phyloP scores from a whole-genome alignment of 768 basidiomycete species.

The Pleurotus eryngii region DNA sequence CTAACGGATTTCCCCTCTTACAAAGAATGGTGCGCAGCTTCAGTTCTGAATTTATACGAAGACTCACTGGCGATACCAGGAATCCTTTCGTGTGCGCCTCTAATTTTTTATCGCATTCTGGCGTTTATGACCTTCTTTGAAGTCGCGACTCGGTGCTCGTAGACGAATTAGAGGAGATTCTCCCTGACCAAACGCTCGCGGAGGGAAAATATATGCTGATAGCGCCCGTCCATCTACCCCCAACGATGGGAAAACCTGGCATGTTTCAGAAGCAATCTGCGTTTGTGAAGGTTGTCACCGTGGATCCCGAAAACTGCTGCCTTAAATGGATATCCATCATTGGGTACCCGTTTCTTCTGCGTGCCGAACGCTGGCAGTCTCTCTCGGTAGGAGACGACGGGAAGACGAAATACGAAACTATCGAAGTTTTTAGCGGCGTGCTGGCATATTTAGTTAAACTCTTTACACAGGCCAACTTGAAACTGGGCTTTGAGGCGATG shows the following conservation, averaged over 20 bases:
- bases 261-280: conserved; percentile 34
- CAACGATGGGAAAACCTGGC: conserved; percentile 45
- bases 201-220: conserved; percentile 49
- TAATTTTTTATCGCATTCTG: conserved; percentile 1
- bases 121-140: not conserved
- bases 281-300: conserved; percentile 35
- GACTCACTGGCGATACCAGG: conserved; percentile 31
- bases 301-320: conserved; percentile 54
- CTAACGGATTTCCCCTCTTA: conserved; percentile 62
- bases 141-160: conserved; percentile 51
- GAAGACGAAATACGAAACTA: conserved; percentile 60
- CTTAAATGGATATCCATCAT: conserved; percentile 51
- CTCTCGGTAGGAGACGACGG: conserved; percentile 49
- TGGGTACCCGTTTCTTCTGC: conserved; percentile 45
- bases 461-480: conserved; percentile 40
- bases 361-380: conserved; percentile 61
- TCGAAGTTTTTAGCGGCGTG: conserved; percentile 56
- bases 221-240: conserved; percentile 55
- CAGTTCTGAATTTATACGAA: not conserved
- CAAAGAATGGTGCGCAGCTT: conserved; percentile 47
- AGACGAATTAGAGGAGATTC: conserved; percentile 32
- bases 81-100: conserved; percentile 61
- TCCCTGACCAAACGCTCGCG: conserved; percentile 45
- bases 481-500: conserved; percentile 47
- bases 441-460: conserved; percentile 51